A percentile compares a stretch with the other conserved stretches of the same genome.
Conservation (phyloP, 2,329 filamentous ascomycete genomes). For the Leptodontidium sp. region DNA sequence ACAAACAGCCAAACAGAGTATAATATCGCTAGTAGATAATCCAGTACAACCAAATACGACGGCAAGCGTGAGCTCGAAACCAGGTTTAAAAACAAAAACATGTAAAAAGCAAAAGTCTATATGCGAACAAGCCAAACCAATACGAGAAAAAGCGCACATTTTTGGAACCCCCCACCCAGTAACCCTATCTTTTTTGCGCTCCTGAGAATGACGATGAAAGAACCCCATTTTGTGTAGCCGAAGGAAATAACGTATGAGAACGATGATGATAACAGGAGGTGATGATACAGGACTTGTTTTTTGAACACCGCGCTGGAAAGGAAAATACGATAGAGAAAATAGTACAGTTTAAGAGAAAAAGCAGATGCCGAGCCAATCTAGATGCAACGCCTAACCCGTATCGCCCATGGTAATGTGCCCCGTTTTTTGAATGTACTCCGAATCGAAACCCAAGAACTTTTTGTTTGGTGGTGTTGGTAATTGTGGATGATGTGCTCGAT, state of each 20-base stretch:
- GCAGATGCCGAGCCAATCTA: conserved; percentile 33
- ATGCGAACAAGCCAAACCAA: conserved; percentile 28
- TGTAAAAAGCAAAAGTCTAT: conserved; percentile 37
- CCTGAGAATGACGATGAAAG: conserved; percentile 18
- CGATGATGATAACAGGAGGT: background rate
- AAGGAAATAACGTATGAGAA: conserved; percentile 16
- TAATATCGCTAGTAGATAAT: conserved; percentile 13
- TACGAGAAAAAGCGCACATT: conserved; percentile 14
- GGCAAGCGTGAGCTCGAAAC: conserved; percentile 17
- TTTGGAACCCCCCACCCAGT: conserved; percentile 11
- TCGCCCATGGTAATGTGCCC: conserved; percentile 16
- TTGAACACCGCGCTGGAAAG: conserved; percentile 24
- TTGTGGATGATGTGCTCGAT: background rate
- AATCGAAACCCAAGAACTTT: conserved; percentile 19
- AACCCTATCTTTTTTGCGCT: conserved; percentile 22
- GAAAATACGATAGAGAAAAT: conserved; percentile 24
- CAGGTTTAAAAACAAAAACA: conserved; percentile 8
- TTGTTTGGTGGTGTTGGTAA: background rate
- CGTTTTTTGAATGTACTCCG: conserved; percentile 26
- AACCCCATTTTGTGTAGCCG: conserved; percentile 25
- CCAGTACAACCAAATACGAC: conserved; percentile 12
- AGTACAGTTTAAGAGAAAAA: conserved; percentile 15
- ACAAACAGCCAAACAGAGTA: conserved; percentile 3
- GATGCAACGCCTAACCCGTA: conserved; percentile 39
- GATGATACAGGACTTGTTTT: conserved; percentile 22